Conservation (phyloP, 2,329 filamentous ascomycete species). For the Pyrenochaeta sp. region DNA sequence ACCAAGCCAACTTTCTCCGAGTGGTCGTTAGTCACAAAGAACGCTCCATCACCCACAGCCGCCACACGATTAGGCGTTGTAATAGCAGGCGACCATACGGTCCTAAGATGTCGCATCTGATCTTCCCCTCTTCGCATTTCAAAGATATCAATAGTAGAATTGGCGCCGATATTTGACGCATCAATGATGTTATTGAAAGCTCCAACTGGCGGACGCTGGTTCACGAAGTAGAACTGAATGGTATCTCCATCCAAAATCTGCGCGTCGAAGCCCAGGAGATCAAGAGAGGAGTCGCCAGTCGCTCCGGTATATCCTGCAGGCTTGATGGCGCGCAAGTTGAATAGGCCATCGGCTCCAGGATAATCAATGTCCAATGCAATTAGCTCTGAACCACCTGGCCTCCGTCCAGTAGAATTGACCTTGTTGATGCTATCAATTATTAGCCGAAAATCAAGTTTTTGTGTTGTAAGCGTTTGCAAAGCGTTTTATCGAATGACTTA, state of each 20-base stretch:
- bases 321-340: slow-evolving; percentile 31
- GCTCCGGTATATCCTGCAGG: slow-evolving; percentile 32
- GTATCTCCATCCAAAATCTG: slow-evolving; percentile 32
- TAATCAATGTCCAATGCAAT: slow-evolving; percentile 41
- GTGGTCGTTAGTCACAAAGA: slow-evolving; percentile 39
- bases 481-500: slow-evolving; percentile 10
- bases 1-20: slow-evolving; percentile 35
- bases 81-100: slow-evolving; percentile 27
- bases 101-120: slow-evolving; percentile 34
- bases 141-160: slow-evolving; percentile 39
- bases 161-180: slow-evolving; percentile 30
- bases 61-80: slow-evolving; percentile 35
- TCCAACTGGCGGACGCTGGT: slow-evolving; percentile 38
- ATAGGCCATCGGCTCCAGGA: slow-evolving; percentile 32
- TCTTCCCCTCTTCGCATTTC: slow-evolving; percentile 29
- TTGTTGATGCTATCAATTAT: slow-evolving; percentile 18
- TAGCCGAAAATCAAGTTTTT: background rate
- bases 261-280: slow-evolving; percentile 38
- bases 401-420: slow-evolving; percentile 31
- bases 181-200: slow-evolving; percentile 29
- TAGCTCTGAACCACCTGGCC: slow-evolving; percentile 32
- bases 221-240: slow-evolving; percentile 39
- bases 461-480: background rate
- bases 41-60: slow-evolving; percentile 25
- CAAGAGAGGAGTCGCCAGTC: slow-evolving; percentile 28